phyloP scores from a whole-genome alignment of 768 basidiomycete genomes.

The Leucosporidium creatinivorum region DNA sequence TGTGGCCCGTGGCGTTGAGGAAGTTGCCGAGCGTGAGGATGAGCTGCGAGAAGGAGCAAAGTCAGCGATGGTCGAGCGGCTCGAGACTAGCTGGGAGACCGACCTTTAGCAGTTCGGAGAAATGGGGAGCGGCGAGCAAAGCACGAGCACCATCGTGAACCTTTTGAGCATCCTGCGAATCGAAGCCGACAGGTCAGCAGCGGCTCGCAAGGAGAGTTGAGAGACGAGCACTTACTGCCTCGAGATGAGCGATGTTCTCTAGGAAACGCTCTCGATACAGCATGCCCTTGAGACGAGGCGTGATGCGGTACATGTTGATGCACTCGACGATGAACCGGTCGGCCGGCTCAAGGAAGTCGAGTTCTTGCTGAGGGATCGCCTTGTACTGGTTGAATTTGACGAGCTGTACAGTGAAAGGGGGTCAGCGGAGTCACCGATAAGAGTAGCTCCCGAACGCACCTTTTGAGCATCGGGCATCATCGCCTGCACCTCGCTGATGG shows the following conservation, averaged over 20 bases:
- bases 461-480: conserved; percentile 79
- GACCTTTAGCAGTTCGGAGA: conserved; percentile 84
- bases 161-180: conserved; percentile 63
- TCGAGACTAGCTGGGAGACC: conserved; percentile 33
- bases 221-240: conserved; percentile 64
- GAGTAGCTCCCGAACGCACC: background rate
- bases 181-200: conserved; percentile 12
- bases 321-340: conserved; percentile 95
- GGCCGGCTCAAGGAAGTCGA: conserved; percentile 80
- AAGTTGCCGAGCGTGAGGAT: conserved; percentile 95
- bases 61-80: background rate
- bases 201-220: background rate
- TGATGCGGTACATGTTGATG: conserved; percentile 84
- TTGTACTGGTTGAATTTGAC: conserved; percentile 86
- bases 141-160: conserved; percentile 72
- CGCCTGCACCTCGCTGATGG: conserved; percentile 78
- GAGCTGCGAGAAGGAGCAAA: conserved; percentile 48
- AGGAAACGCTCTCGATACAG: conserved; percentile 81
- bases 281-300: conserved; percentile 90
- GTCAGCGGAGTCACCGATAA: background rate
- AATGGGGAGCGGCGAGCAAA: conserved; percentile 70
- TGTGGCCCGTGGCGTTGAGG: conserved; percentile 93
- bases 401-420: conserved; percentile 43
- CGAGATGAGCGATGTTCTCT: conserved; percentile 52
- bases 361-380: conserved; percentile 74